A percentile compares a stretch with the other conserved stretches of the same genome.
These are phyloP conservation scores for Candida montana DNA, from an alignment of 805 yeast genomes.

Conservation along the genomic window DNA sequence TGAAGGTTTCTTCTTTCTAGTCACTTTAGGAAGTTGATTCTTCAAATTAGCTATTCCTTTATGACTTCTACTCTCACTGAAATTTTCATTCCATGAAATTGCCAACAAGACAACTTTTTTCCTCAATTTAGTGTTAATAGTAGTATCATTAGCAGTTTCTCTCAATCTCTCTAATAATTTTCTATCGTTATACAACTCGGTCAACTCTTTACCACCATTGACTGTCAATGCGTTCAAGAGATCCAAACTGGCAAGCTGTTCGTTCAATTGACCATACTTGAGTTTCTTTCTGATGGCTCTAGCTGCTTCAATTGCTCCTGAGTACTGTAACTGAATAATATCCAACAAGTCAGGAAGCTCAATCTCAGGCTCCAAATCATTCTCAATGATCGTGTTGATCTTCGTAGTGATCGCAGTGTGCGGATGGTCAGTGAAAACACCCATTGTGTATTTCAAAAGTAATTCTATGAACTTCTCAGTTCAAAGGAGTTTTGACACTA, in stretches of 20 bases:
- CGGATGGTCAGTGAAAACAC: slow-evolving; percentile 53
- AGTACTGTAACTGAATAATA: slow-evolving; percentile 31
- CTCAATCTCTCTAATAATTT: slow-evolving; percentile 61
- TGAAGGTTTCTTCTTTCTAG: slow-evolving; percentile 18
- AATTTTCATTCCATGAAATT: slow-evolving; percentile 61
- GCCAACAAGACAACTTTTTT: slow-evolving; percentile 47
- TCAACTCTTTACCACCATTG: slow-evolving; percentile 38
- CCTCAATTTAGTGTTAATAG: slow-evolving; percentile 44
- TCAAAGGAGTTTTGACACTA: too few relatives aligned
- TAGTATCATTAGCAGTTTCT: slow-evolving; percentile 37
- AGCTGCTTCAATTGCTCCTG: slow-evolving; percentile 69
- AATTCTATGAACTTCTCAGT: too few relatives aligned
- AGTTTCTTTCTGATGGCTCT: slow-evolving; percentile 83
- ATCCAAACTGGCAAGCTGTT: slow-evolving; percentile 65
- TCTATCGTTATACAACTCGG: slow-evolving; percentile 56
- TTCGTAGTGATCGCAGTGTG: slow-evolving; percentile 66
- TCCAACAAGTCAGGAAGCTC: slow-evolving; percentile 30
- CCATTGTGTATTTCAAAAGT: slow-evolving; percentile 32
- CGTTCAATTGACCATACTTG: slow-evolving; percentile 67
- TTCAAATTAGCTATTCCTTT: slow-evolving; percentile 43
- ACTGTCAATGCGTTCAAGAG: slow-evolving; percentile 55
- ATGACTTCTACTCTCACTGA: slow-evolving; percentile 44
- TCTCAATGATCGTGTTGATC: slow-evolving; percentile 43
- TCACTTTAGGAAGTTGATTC: slow-evolving; percentile 35
- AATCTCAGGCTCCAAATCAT: slow-evolving; percentile 28